Base-by-base conservation (phyloP, 1,284 basidiomycete genomes). In the Ustilago esculenta region DNA sequence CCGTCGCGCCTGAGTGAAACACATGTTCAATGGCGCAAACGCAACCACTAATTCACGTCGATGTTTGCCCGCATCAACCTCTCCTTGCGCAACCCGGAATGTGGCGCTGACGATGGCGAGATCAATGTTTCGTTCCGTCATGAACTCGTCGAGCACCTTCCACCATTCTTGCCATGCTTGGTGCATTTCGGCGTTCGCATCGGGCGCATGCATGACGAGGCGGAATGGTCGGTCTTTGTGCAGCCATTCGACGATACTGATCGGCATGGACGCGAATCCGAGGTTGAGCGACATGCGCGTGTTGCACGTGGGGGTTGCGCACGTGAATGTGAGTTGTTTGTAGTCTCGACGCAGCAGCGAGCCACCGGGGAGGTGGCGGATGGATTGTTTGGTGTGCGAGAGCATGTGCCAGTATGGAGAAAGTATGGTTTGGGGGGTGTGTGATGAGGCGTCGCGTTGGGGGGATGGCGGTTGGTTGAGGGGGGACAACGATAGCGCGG, bases 281-380 rank as follows among this genome's bases (percentile, higher is more conserved):
- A 76, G 53, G 21, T 63, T 63, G 34, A 67, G 69, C 12, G 57
- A 23, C 1, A 70, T 11, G 5, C 45, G 20, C 14, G 9, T 11
- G 47, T 27, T 2, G 41, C 6, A 29, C 41, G 47, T 7, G 41
- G 42, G 27, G 37, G 34, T 35, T 43, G 27, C 1, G 41, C 40
- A 14, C 24, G 46, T 33, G 11, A 72, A 63, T 23, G 56, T 51
- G 20, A 60, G 32, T 34, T 75, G 89, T 82, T 98, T 98, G 86
- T 94, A 98, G 82, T 98, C 95, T 17, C 95, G 85, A 17, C 90
- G 85, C 4, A 98, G 86, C 24, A 97, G 87, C 74, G 97, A 92
- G 43, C 87, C 84, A 0, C 88, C 88, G 29, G 84, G 84, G 23
- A 98, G 85, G 61, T 88, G 86, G 0, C 87, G 86, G 9, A 97